phyloP scores from a whole-genome alignment of 1,284 basidiomycete genomes.

The Moesziomyces globuligerus region DNA sequence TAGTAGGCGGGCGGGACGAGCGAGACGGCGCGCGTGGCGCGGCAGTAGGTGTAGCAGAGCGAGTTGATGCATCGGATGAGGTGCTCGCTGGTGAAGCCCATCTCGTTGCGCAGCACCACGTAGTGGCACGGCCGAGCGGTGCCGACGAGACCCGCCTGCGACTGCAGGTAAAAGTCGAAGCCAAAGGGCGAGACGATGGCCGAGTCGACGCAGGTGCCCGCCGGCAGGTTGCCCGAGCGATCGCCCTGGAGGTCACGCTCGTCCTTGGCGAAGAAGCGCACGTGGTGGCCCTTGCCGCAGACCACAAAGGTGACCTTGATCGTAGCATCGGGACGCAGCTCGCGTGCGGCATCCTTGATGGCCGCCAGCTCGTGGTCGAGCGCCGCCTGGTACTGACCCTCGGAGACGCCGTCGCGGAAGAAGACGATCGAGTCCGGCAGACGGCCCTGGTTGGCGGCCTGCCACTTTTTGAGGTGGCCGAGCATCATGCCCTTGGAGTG shows the following conservation, averaged over 20 bases:
- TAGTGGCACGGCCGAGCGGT: slow-evolving; percentile 70
- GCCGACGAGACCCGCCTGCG: slow-evolving; percentile 63
- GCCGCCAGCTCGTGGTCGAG: slow-evolving; percentile 68
- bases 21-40: slow-evolving; percentile 69
- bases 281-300: slow-evolving; percentile 66
- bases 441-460: slow-evolving; percentile 55
- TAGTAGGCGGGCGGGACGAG: slow-evolving; percentile 69
- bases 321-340: slow-evolving; percentile 63
- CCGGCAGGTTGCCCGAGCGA: slow-evolving; percentile 70
- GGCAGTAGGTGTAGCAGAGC: slow-evolving; percentile 68
- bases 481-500: slow-evolving; percentile 55
- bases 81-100: slow-evolving; percentile 39
- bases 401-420: slow-evolving; percentile 71
- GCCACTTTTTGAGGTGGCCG: slow-evolving; percentile 50
- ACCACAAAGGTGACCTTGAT: slow-evolving; percentile 59
- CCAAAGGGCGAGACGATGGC: slow-evolving; percentile 69
- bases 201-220: slow-evolving; percentile 67
- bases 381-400: slow-evolving; percentile 70
- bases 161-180: slow-evolving; percentile 66
- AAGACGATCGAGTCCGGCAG: slow-evolving; percentile 68
- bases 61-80: slow-evolving; percentile 65
- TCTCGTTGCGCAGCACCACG: slow-evolving; percentile 67
- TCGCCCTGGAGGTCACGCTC: slow-evolving; percentile 51
- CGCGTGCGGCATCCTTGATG: slow-evolving; percentile 59
- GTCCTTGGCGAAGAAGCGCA: slow-evolving; percentile 68